Evolutionary conservation across 306 rosid species (phyloP), one percentile per base, ranked within the genome.

Genomic region (Glycine tomentella): DNA sequence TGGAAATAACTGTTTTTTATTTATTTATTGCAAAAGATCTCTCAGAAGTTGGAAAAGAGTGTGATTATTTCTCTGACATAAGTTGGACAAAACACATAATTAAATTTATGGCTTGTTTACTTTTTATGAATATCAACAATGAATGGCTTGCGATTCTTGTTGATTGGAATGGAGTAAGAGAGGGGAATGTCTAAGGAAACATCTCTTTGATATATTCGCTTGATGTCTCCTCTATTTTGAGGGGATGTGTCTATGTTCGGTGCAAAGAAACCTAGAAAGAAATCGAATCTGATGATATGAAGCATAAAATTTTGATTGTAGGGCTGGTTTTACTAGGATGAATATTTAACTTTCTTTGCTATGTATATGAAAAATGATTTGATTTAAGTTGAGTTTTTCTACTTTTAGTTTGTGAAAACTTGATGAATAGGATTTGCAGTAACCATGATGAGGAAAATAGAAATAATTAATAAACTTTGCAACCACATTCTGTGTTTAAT

Each of bases 391-490:
- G 44, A 63, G 10, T 64, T 62, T 17, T 7, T 25, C 13, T 56
- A 3, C 63, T 63, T 40, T 25, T 44, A 8, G 8, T 46, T 36
- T 34, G 45, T 34, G 52, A 46, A 14, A 61, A 9, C 14, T 17
- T 9, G 2, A 52, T 49, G 58, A 25, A 25, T 20, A 62, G 58
- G 74, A 36, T 16, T 63, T 10, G 13, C 25, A 25, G 20, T 20
- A 14, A 45, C 33, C 74, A 49, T 15, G 1, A 17, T 58, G 40
- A 64, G 48, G 71, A 34, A 40, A 8, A 71, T 33, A 17, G n/a
- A 45, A 64, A 38, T 68, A 68, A 69, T 12, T 80, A 11, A 58
- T 33, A 42, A 25, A 57, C 20, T 57, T 69, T 33, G 62, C 59
- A 57, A 16, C 61, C 40, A 44, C 7, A 20, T 57, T 34, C 4